Conservation (phyloP, 2,329 filamentous ascomycete species). For the Sordariomycetes sp. region DNA sequence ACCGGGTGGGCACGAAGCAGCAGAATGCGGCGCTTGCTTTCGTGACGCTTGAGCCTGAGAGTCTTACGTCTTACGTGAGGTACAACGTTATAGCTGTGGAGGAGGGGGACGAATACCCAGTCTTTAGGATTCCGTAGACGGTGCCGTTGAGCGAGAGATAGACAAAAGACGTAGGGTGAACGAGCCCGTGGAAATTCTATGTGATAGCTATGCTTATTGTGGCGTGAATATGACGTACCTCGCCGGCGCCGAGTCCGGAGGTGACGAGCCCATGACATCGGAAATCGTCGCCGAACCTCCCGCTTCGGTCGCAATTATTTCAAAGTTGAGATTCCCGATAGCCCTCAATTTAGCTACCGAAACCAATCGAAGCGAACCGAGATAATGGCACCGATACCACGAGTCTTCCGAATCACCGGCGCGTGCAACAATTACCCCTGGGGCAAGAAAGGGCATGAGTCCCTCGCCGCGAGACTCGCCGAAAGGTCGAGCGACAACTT, state of each 20-base stretch:
- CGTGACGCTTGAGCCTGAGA: not conserved
- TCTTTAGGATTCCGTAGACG: not conserved
- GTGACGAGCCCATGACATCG: too few species aligned
- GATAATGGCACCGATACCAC: constrained; percentile 1
- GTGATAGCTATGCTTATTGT: too few species aligned
- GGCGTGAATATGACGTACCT: too few species aligned
- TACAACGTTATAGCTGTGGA: not conserved
- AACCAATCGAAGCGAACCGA: not conserved
- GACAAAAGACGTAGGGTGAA: too few species aligned
- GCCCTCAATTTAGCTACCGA: not conserved
- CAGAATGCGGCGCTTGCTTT: not conserved
- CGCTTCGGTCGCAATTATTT: too few species aligned
- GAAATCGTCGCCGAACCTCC: too few species aligned
- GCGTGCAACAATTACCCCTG: constrained; percentile 54
- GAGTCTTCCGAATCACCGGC: constrained; percentile 33
- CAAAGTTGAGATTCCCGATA: too few species aligned
- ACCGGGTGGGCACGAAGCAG: not conserved
- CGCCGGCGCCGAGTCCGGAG: too few species aligned
- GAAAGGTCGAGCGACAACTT: constrained; percentile 54
- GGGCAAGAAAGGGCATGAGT: constrained; percentile 58
- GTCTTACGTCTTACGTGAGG: not conserved
- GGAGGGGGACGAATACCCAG: not conserved
- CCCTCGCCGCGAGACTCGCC: constrained; percentile 55
- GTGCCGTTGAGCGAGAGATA: not conserved
- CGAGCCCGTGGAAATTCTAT: too few species aligned